Evolutionary conservation across 495 filamentous ascomycete species (phyloP).

Genomic region (Haplographium delicatum): DNA sequence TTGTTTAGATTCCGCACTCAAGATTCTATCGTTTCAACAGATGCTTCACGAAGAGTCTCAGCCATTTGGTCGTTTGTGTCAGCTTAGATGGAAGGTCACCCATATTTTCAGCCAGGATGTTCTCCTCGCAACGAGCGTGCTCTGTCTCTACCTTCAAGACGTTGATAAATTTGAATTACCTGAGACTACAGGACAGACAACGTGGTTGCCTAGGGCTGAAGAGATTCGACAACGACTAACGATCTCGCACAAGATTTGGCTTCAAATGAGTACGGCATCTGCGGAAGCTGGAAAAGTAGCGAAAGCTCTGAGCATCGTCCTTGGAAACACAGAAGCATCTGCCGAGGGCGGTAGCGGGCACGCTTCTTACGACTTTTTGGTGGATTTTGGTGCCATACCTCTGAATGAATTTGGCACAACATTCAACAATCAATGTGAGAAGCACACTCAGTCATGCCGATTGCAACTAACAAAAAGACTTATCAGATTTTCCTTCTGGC

Average conservation of each 20-base stretch:
- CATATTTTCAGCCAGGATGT: constrained; percentile 8
- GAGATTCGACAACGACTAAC: constrained; percentile 4
- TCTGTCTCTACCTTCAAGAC: constrained; percentile 8
- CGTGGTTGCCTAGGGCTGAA: constrained; percentile 5
- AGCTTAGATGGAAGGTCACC: constrained; percentile 5
- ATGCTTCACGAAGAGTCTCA: constrained; percentile 1
- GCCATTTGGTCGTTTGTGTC: not conserved
- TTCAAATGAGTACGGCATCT: constrained; percentile 1
- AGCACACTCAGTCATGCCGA: constrained; percentile 4
- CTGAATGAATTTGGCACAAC: constrained; percentile 11
- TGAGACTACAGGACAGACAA: constrained; percentile 6
- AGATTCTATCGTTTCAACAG: constrained; percentile 8
- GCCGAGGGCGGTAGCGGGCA: constrained; percentile 6
- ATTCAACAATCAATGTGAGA: constrained; percentile 16
- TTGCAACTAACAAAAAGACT: constrained; percentile 9
- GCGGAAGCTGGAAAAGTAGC: constrained; percentile 5
- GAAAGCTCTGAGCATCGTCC: constrained; percentile 5
- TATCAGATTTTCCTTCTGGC: constrained; percentile 8
- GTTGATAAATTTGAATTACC: constrained; percentile 10
- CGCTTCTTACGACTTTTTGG: constrained; percentile 10
- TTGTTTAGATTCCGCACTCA: constrained; percentile 8
- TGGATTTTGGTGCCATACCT: constrained; percentile 11
- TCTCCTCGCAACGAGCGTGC: constrained; percentile 8
- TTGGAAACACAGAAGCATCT: constrained; percentile 8
- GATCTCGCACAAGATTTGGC: constrained; percentile 5